phyloP scores from a whole-genome alignment of 176 grass and related monocot genomes.

The Alloteropsis semialata region DNA sequence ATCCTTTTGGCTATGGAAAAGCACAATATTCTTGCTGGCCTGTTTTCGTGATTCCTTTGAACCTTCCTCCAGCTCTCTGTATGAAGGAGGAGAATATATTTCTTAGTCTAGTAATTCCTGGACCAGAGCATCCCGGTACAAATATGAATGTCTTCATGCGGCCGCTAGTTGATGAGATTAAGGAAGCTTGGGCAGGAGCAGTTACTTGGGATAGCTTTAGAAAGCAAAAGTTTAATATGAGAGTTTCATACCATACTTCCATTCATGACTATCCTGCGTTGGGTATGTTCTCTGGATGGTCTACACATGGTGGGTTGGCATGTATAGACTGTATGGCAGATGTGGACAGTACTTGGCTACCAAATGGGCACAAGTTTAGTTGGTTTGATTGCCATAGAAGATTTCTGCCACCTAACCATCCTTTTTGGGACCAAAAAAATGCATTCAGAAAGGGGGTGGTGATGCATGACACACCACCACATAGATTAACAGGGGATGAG shows the following conservation, averaged over 20 bases:
- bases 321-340: conserved; percentile 1
- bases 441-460: too few species aligned
- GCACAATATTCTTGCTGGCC: conserved; percentile 8
- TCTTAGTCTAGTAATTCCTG: not conserved
- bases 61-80: not conserved
- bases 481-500: too few species aligned
- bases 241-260: not conserved
- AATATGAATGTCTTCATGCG: too few species aligned
- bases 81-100: not conserved
- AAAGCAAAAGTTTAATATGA: conserved; percentile 17
- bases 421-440: too few species aligned
- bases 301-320: conserved; percentile 1
- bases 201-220: conserved; percentile 12
- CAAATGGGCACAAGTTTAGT: too few species aligned
- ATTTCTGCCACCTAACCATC: too few species aligned
- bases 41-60: too few species aligned
- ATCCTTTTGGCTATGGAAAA: not conserved
- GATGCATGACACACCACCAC: too few species aligned
- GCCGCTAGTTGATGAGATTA: conserved; percentile 5
- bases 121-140: not conserved
- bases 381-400: too few species aligned
- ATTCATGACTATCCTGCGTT: too few species aligned
- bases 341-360: not conserved
- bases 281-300: not conserved
- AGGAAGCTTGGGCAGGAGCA: not conserved